Evolutionary conservation across 768 basidiomycete species (phyloP).

Genomic region (Solioccasus polychromus): DNA sequence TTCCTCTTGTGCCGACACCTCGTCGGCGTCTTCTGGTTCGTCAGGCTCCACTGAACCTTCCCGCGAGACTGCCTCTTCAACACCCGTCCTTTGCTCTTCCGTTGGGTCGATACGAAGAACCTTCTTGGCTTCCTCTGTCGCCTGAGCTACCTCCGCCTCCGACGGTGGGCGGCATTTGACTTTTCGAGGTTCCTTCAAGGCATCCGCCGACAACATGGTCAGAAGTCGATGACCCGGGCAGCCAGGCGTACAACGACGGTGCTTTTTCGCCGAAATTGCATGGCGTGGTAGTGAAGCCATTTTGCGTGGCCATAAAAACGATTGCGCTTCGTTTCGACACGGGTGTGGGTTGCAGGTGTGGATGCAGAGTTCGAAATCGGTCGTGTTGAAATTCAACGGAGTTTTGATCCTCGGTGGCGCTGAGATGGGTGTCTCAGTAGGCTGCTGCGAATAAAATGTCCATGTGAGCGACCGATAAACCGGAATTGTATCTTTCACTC

Average conservation of each 20-base stretch:
- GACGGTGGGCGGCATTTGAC: constrained; percentile 21
- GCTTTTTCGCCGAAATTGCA: constrained; percentile 23
- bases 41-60: constrained; percentile 12
- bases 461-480: not conserved
- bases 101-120: not conserved
- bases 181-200: constrained; percentile 20
- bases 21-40: constrained; percentile 10
- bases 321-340: constrained; percentile 27
- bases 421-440: not conserved
- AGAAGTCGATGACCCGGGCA: constrained; percentile 26
- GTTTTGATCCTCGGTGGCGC: constrained; percentile 2
- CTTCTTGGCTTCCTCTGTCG: constrained; percentile 9
- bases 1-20: constrained; percentile 8
- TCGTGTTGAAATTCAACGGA: not conserved
- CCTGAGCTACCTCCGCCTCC: constrained; percentile 19
- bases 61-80: not conserved
- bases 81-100: not conserved
- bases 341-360: constrained; percentile 22
- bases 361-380: constrained; percentile 25
- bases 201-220: constrained; percentile 12
- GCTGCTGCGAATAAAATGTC: constrained; percentile 1
- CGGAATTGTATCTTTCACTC: constrained; percentile 2
- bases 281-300: constrained; percentile 23
- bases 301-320: constrained; percentile 25
- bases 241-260: constrained; percentile 11